phyloP scores from a whole-genome alignment of 2,329 filamentous ascomycete genomes.

The Leptographium lundbergii region DNA sequence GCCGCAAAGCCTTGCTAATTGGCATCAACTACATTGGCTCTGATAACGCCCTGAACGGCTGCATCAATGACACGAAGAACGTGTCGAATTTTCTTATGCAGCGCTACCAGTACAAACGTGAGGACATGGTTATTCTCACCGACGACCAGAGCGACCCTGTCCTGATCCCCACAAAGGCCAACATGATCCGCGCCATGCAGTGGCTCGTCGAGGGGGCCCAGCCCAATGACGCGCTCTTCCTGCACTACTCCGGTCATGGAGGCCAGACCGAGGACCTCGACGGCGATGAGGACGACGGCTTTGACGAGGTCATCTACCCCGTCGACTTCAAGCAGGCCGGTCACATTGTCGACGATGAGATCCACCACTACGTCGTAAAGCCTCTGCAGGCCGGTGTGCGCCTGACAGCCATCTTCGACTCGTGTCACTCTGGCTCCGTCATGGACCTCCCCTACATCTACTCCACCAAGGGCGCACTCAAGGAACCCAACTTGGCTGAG shows the following conservation, averaged over 20 bases:
- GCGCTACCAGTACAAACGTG: slow-evolving; percentile 56
- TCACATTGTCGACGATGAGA: slow-evolving; percentile 67
- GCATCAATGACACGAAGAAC: slow-evolving; percentile 73
- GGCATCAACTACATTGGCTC: slow-evolving; percentile 74
- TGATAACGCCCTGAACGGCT: slow-evolving; percentile 58
- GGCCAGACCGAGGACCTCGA: slow-evolving; percentile 62
- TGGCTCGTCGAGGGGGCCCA: slow-evolving; percentile 62
- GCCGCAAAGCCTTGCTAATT: slow-evolving; percentile 61
- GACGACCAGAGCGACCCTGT: slow-evolving; percentile 60
- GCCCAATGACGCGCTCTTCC: slow-evolving; percentile 65
- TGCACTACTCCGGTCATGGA: slow-evolving; percentile 67
- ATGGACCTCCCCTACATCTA: slow-evolving; percentile 71
- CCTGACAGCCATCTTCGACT: slow-evolving; percentile 71
- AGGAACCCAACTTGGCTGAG: slow-evolving; percentile 70
- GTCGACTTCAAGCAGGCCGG: slow-evolving; percentile 54
- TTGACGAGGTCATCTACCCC: slow-evolving; percentile 68
- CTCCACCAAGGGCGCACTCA: slow-evolving; percentile 67
- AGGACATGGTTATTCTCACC: slow-evolving; percentile 70
- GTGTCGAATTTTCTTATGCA: slow-evolving; percentile 59
- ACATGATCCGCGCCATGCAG: slow-evolving; percentile 62
- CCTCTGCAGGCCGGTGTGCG: slow-evolving; percentile 73
- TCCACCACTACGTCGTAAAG: slow-evolving; percentile 65
- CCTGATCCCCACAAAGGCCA: slow-evolving; percentile 61
- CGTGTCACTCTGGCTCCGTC: slow-evolving; percentile 66
- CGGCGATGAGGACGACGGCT: slow-evolving; percentile 66